A percentile compares a stretch with the other conserved stretches of the same genome.
These are phyloP conservation scores for Bipolaris oryzae DNA, from an alignment of 2,329 filamentous ascomycete genomes.

Conservation along the genomic window DNA sequence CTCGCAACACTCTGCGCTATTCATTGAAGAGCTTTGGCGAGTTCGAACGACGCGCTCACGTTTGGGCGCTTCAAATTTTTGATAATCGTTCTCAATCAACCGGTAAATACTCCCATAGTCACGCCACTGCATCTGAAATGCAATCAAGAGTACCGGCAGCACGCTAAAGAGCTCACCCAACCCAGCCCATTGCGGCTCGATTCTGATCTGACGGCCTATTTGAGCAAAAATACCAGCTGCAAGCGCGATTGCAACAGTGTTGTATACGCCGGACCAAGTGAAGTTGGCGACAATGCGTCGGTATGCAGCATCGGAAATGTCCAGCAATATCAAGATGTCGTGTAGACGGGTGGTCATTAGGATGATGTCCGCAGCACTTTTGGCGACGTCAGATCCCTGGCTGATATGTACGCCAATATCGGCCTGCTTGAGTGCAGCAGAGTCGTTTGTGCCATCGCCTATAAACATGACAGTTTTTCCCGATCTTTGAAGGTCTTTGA, in stretches of 20 bases:
- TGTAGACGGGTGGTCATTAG: slow-evolving; percentile 64
- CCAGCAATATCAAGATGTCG: slow-evolving; percentile 64
- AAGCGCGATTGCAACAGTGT: slow-evolving; percentile 69
- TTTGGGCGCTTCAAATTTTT: slow-evolving; percentile 10
- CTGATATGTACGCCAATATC: slow-evolving; percentile 74
- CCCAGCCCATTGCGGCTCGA: slow-evolving; percentile 69
- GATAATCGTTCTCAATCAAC: slow-evolving; percentile 21
- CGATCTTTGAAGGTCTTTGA: slow-evolving; percentile 44
- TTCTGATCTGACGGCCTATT: slow-evolving; percentile 48
- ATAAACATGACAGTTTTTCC: slow-evolving; percentile 65
- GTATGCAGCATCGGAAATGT: slow-evolving; percentile 55
- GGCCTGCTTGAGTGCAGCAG: slow-evolving; percentile 72
- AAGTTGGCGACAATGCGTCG: slow-evolving; percentile 67
- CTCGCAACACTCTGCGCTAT: slow-evolving; percentile 8
- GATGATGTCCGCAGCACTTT: slow-evolving; percentile 71
- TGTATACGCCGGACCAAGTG: slow-evolving; percentile 72
- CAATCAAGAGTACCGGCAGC: slow-evolving; percentile 68
- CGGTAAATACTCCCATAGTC: slow-evolving; percentile 32
- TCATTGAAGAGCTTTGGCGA: slow-evolving; percentile 1
- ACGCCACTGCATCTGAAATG: slow-evolving; percentile 56
- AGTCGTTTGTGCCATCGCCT: slow-evolving; percentile 82
- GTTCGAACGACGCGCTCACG: slow-evolving; percentile 3
- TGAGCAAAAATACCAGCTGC: slow-evolving; percentile 63
- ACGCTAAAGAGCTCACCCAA: slow-evolving; percentile 77
- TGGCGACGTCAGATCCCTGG: slow-evolving; percentile 64